Evolutionary conservation across 2,329 filamentous ascomycete genomes (phyloP), one percentile per base, ranked within the genome.

Genomic region (Apiospora kogelbergensis): DNA sequence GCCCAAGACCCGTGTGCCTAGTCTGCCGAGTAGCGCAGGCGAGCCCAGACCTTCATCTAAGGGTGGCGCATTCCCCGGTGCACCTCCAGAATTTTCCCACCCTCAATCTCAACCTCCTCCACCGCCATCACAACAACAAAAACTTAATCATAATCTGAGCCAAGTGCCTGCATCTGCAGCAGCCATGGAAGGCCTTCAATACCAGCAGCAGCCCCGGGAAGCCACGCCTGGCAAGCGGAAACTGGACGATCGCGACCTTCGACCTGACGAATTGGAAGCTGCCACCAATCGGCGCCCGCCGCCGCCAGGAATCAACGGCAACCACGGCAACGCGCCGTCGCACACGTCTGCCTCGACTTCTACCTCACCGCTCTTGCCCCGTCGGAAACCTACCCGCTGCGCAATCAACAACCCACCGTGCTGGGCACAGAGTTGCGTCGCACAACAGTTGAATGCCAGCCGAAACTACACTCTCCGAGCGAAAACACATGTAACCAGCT

Each of bases 1-100:
- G 77, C 93, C 93, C 40, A 94, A 93, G 81, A 94, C 92, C 44
- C 85, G 87, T 71, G 82, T 90, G 20, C 81, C 85, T 46, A 88
- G 85, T 73, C 76, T 88, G 45, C 76, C 77, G 45, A 75, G 73
- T 68, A 78, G 74, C 71, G 65, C 44, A 37, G 65, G 65, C 26
- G 65, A 66, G 42, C 44, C 65, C 42, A 46, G 65, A 66, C 65
- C 65, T 46, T 66, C 65, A 37, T 66, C 65, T 46, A 66, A 66
- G 44, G 65, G 42, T 46, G 26, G 42, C 30, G 44, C 44, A 65
- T 48, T 48, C 33, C 65, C 65, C 33, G 26, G 42, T 46, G 65
- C 65, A 66, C 65, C 65, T n/a, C 30, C 45, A 37, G 65, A 48
- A 37, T 48, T 48, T 40, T 66, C 65, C 17, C 65, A 53, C 24